Base-by-base conservation (phyloP, 495 filamentous ascomycete species). In the Trichocladium uniseriatum region DNA sequence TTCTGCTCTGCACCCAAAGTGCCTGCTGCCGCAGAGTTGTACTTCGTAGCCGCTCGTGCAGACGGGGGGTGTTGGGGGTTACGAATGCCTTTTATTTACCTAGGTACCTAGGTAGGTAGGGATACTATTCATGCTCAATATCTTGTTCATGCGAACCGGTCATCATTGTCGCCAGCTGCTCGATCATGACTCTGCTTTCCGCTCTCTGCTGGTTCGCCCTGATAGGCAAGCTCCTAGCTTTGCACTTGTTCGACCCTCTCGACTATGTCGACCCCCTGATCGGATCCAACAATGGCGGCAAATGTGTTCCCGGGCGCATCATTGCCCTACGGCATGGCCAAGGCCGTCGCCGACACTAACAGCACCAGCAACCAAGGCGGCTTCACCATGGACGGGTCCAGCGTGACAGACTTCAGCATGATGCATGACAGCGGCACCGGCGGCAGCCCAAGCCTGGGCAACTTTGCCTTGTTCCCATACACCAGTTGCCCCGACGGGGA, bases 261-360 rank as follows among this genome's bases (percentile, higher is more conserved):
- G 48, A 51, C 1, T 73, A 69, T 43, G 64, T 75, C 52, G 73
- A 83, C 60, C 76, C 78, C 27, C 60, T 83, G 24, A 80, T 83
- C 46, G 79, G 79, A 20, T 75, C 72, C 18, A 73, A 69, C 42
- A 75, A 78, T 59, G 80, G 67, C 66, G 83, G 83, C 6, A 84
- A n/a, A 88, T 73, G 82, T 88, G 15, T 89, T 89, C 45, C 71
- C 84, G 1, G 85, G 85, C 3, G 84, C 84, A 9, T 83, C 82
- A 2, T 57, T 88, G 41, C 84, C 84, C 0, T 89, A 83, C 61
- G 71, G 84, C 40, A 85, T 89, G 78, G 84, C 81, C 40, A 89
- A 89, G 63, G 83, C 85, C 11, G 82, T 86, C 1, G 79, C 85
- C 38, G 86, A 90, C 58, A 82, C 79, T 5, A 67, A 69, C 29